Evolutionary conservation across 345 rosid species (phyloP).

Genomic region (Fremontodendron californicum): DNA sequence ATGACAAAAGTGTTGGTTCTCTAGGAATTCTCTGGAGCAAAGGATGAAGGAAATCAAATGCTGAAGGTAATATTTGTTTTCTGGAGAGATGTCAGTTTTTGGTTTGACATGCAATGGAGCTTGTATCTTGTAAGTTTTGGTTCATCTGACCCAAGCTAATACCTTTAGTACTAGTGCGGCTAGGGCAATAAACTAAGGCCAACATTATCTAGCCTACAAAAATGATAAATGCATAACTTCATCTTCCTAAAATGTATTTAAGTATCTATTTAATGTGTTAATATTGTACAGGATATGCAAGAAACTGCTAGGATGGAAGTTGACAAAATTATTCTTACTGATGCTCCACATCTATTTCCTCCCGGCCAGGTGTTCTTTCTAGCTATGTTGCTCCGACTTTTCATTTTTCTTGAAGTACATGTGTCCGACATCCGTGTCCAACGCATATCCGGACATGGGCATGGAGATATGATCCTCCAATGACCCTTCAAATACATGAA

Average conservation of each 20-base stretch:
- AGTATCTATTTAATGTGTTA: conserved; percentile 5
- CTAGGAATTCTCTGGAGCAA: conserved; percentile 59
- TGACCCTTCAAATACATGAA: no score
- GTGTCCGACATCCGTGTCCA: no score
- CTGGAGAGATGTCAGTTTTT: background rate
- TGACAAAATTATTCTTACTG: conserved; percentile 87
- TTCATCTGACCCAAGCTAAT: background rate
- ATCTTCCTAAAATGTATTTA: background rate
- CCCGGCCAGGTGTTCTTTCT: conserved; percentile 75
- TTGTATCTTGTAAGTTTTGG: background rate
- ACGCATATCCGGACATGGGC: no score
- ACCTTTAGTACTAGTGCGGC: background rate
- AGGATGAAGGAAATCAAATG: conserved; percentile 48
- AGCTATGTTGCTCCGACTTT: no score
- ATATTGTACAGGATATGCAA: conserved; percentile 52
- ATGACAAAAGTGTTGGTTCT: conserved; percentile 21
- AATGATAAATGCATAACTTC: background rate
- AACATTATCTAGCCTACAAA: background rate
- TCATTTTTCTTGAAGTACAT: no score
- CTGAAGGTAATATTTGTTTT: conserved; percentile 48
- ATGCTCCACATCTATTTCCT: conserved; percentile 84
- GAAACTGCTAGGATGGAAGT: conserved; percentile 62
- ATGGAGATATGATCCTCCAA: no score
- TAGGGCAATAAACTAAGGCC: background rate
- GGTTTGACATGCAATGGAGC: conserved; percentile 5